A percentile compares a stretch with the other conserved stretches of the same genome.
Conservation (phyloP, 2,329 filamentous ascomycete genomes). For the Aspergillus carbonarius region DNA sequence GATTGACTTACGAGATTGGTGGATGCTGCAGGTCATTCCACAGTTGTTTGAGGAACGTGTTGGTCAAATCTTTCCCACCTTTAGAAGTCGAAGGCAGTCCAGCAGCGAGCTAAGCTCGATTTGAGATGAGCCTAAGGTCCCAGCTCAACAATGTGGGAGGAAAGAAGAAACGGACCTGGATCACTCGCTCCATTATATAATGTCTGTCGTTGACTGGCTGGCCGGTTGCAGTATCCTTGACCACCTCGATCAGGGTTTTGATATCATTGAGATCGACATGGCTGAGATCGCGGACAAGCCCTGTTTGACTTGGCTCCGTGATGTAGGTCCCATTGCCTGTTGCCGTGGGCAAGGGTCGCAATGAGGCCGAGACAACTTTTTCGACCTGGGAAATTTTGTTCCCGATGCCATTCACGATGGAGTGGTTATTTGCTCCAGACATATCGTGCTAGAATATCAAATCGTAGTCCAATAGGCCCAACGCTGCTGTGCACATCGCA, state of each 20-base stretch:
- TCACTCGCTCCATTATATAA: constrained; percentile 60
- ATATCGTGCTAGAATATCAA: constrained; percentile 16
- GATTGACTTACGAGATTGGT: constrained; percentile 47
- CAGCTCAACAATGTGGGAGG: background rate
- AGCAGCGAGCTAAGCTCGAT: constrained; percentile 32
- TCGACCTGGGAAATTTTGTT: constrained; percentile 39
- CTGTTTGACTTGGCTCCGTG: constrained; percentile 33
- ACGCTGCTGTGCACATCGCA: background rate
- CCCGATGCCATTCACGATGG: constrained; percentile 33
- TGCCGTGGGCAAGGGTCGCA: constrained; percentile 43
- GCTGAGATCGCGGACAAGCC: constrained; percentile 47
- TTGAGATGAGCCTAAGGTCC: constrained; percentile 1
- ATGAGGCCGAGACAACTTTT: constrained; percentile 42
- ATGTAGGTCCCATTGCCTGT: constrained; percentile 45
- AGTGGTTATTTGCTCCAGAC: constrained; percentile 18
- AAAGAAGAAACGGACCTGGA: constrained; percentile 39
- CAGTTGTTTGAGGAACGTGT: constrained; percentile 53
- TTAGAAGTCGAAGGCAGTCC: constrained; percentile 38
- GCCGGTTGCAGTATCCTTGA: constrained; percentile 48
- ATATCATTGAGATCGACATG: constrained; percentile 50
- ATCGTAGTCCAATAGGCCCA: background rate
- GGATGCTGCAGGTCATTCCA: constrained; percentile 58
- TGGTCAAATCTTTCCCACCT: constrained; percentile 44
- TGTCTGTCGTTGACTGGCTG: constrained; percentile 61
- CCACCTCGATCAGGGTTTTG: constrained; percentile 39